These are phyloP conservation scores for Pittosporum tobira DNA, from an alignment of 129 eudicot species.

Conservation along the genomic window DNA sequence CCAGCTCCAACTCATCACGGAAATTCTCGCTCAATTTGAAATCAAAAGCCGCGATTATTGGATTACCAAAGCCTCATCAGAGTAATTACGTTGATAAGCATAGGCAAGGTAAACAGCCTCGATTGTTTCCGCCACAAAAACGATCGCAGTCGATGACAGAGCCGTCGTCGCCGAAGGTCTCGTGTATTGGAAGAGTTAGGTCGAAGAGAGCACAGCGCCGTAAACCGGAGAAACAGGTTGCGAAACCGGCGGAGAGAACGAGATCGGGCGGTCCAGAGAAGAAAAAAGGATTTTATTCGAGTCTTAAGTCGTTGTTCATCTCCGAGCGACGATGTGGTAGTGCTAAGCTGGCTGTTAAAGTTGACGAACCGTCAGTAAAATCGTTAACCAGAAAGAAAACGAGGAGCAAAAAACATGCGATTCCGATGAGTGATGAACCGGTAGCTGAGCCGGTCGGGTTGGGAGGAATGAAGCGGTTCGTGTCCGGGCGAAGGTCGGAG, in stretches of 20 bases:
- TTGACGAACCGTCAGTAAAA: slow-evolving; percentile 12
- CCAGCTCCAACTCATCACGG: not conserved
- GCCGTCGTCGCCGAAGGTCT: slow-evolving; percentile 35
- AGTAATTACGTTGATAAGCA: not conserved
- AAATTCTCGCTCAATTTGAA: slow-evolving; percentile 1
- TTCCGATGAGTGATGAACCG: not conserved
- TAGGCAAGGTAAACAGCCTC: not conserved
- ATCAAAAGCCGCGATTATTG: slow-evolving; percentile 12
- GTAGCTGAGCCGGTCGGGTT: slow-evolving; percentile 51
- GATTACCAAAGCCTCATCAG: slow-evolving; percentile 6
- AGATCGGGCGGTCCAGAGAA: slow-evolving; percentile 8
- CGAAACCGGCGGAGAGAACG: slow-evolving; percentile 9
- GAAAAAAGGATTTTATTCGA: slow-evolving; percentile 35
- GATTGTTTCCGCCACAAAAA: slow-evolving; percentile 23
- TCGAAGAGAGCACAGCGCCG: slow-evolving; percentile 13
- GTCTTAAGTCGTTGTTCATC: slow-evolving; percentile 37
- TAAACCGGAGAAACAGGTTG: not conserved
- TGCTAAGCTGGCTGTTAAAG: slow-evolving; percentile 1
- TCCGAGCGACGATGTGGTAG: slow-evolving; percentile 19
- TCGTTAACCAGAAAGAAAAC: slow-evolving; percentile 31
- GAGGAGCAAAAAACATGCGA: slow-evolving; percentile 6
- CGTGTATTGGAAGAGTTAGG: slow-evolving; percentile 33
- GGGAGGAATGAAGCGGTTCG: slow-evolving; percentile 71
- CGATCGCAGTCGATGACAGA: slow-evolving; percentile 25
- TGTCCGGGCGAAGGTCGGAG: slow-evolving; percentile 62